Conservation (phyloP, 768 basidiomycete species). For the Leccinum fibrillosum region DNA sequence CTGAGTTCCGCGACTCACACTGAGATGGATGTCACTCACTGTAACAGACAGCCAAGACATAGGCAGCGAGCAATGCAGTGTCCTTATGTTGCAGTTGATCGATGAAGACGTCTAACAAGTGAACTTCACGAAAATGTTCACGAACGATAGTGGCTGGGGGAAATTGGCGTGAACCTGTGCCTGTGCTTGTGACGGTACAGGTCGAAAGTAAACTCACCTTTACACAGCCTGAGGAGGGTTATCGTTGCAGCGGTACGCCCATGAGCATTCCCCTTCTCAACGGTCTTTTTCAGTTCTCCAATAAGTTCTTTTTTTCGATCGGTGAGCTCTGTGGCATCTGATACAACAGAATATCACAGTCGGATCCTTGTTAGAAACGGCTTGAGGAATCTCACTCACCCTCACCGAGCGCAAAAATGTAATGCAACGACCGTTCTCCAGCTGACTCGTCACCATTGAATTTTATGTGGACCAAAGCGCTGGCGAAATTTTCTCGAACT, state of each 20-base stretch:
- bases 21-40: background rate
- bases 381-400: background rate
- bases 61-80: background rate
- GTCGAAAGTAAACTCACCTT: background rate
- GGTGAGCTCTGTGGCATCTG: background rate
- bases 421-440: background rate
- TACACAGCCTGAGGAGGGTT: background rate
- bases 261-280: background rate
- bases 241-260: background rate
- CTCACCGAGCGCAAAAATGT: background rate
- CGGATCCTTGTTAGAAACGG: background rate
- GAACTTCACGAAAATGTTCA: background rate
- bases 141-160: background rate
- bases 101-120: background rate
- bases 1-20: background rate
- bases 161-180: background rate
- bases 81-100: background rate
- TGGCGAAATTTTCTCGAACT: background rate
- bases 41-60: background rate
- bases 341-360: background rate
- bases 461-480: background rate
- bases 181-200: background rate
- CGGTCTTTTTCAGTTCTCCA: background rate
- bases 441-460: background rate
- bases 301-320: background rate